Evolutionary conservation across 805 yeast genomes (phyloP).

Genomic region (Candida germanica): DNA sequence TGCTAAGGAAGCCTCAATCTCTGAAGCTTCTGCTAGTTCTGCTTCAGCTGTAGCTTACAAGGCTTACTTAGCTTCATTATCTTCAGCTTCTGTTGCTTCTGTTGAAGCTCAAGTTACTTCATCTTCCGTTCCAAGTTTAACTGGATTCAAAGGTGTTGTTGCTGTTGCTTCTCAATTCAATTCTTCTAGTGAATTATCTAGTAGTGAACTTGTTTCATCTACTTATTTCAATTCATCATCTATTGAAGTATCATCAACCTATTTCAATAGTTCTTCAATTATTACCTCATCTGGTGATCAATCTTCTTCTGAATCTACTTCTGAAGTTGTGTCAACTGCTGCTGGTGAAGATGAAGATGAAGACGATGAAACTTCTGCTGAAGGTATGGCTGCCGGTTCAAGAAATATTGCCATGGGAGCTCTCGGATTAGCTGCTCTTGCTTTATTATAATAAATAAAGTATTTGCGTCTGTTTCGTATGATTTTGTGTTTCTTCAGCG

Average conservation of each 20-base stretch:
- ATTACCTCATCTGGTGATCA: constrained; percentile 3
- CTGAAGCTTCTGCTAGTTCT: constrained; percentile 12
- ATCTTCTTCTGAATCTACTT: constrained; percentile 10
- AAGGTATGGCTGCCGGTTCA: constrained; percentile 12
- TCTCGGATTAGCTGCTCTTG: constrained; percentile 27
- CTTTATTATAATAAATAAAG: constrained; percentile 14
- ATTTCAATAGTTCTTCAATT: constrained; percentile 8
- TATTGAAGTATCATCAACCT: constrained; percentile 4
- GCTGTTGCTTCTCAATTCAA: constrained; percentile 22
- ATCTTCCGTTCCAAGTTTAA: constrained; percentile 12
- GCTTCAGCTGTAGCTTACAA: constrained; percentile 12
- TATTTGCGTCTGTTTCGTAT: not conserved
- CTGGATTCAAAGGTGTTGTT: constrained; percentile 21
- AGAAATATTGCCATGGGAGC: constrained; percentile 19
- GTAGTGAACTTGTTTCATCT: constrained; percentile 7
- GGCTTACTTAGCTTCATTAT: constrained; percentile 10
- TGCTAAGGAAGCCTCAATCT: constrained; percentile 6
- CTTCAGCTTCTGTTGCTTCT: constrained; percentile 13
- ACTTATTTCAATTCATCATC: constrained; percentile 11
- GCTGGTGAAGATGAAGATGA: constrained; percentile 11
- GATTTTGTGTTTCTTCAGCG: not conserved
- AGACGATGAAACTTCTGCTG: constrained; percentile 12
- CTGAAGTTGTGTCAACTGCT: constrained; percentile 13
- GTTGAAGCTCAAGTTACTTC: constrained; percentile 13
- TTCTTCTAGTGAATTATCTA: constrained; percentile 9